Conservation (phyloP, 202 grass and related monocot genomes). For the Carex arenaria region DNA sequence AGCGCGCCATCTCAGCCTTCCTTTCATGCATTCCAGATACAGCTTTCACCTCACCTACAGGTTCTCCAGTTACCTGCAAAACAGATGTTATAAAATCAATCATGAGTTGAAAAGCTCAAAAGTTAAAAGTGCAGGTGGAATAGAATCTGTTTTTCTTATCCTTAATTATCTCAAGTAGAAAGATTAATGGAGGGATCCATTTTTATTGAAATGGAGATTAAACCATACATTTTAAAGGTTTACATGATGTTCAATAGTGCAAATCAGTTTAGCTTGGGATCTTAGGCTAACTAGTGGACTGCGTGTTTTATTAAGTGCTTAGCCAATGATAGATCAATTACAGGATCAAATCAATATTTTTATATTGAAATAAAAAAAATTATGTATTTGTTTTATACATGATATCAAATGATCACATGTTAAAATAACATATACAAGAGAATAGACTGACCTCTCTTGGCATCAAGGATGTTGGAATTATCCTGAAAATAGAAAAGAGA, state of each 20-base stretch:
- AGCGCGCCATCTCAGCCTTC: conserved; percentile 91
- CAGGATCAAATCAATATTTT: not conserved
- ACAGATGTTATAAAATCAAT: not conserved
- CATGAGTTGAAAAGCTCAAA: not conserved
- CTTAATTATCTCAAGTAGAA: not conserved
- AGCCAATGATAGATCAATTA: conserved; percentile 3
- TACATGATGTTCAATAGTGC: not conserved
- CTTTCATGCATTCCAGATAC: conserved; percentile 97
- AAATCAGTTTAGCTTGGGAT: not conserved
- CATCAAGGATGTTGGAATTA: conserved; percentile 97
- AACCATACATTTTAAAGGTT: not conserved
- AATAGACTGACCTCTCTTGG: conserved; percentile 71
- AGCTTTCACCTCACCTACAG: conserved; percentile 93
- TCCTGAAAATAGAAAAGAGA: conserved; percentile 44
- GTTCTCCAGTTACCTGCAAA: conserved; percentile 79
- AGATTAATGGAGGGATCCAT: not conserved
- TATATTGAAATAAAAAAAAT: not conserved
- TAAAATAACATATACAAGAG: conserved; percentile 1
- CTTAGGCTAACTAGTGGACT: not conserved
- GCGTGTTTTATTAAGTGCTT: not conserved
- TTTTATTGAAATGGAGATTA: not conserved
- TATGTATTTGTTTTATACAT: not conserved
- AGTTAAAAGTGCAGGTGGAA: not conserved
- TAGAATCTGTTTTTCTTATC: not conserved
- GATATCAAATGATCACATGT: not conserved